phyloP scores from a whole-genome alignment of 306 rosid genomes.

The Benincasa hispida region DNA sequence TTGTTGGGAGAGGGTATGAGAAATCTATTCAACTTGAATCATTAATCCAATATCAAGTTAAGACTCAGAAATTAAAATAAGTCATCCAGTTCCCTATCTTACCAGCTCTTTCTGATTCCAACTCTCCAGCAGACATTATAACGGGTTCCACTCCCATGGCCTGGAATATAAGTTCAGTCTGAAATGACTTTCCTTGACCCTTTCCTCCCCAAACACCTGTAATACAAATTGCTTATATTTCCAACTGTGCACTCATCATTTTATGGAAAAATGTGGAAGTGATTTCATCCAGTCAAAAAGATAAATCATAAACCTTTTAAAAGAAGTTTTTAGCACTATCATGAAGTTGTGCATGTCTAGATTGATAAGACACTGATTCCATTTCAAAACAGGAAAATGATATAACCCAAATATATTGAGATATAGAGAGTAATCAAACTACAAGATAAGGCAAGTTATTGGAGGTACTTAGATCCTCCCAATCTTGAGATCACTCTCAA shows the following conservation, averaged over 20 bases:
- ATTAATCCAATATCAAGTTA: not conserved
- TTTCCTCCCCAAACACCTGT: conserved; percentile 98
- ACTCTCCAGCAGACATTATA: conserved; percentile 95
- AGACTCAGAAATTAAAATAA: conserved; percentile 1
- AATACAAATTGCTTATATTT: conserved; percentile 3
- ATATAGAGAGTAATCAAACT: too few species aligned
- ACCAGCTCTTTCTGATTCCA: conserved; percentile 97
- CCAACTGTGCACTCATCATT: not conserved
- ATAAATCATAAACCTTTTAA: not conserved
- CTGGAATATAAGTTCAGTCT: conserved; percentile 92
- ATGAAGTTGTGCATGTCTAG: not conserved
- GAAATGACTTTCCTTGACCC: conserved; percentile 97
- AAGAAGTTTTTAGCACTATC: not conserved
- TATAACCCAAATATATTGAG: too few species aligned
- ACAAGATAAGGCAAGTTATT: too few species aligned
- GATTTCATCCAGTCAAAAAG: conserved; percentile 1
- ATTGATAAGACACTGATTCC: not conserved
- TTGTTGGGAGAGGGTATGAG: not conserved
- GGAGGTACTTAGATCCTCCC: too few species aligned
- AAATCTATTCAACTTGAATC: not conserved
- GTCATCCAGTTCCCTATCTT: conserved; percentile 24
- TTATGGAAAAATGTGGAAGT: not conserved
- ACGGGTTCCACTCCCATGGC: conserved; percentile 91
- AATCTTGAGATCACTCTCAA: too few species aligned
- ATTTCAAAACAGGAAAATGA: not conserved